phyloP scores from a whole-genome alignment of 1,284 basidiomycete species.

The Tilletia walkeri region DNA sequence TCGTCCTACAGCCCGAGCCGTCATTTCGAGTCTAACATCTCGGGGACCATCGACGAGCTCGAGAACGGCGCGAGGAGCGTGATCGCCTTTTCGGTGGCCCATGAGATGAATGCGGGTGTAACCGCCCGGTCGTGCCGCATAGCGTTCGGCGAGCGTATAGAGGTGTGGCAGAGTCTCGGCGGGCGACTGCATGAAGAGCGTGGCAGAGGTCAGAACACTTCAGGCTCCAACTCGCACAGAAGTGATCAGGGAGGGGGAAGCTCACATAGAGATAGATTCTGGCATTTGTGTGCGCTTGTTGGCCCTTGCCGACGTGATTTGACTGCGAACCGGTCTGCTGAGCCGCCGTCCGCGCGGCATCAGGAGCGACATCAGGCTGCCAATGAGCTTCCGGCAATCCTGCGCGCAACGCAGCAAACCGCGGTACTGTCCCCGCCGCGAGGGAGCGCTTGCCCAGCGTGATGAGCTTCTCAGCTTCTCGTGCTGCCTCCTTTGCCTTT shows the following conservation, averaged over 20 bases:
- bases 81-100: conserved; percentile 84
- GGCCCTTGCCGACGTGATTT: conserved; percentile 2
- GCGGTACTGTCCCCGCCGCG: conserved; percentile 7
- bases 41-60: conserved; percentile 90
- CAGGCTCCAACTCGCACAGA: too few relatives aligned
- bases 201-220: background rate
- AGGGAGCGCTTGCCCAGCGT: conserved; percentile 50
- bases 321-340: background rate
- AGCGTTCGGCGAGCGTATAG: conserved; percentile 74
- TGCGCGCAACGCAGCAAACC: background rate
- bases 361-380: background rate
- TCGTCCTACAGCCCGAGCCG: conserved; percentile 46
- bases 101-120: conserved; percentile 92
- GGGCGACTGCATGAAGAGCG: conserved; percentile 19
- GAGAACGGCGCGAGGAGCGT: conserved; percentile 86
- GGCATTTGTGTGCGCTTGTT: background rate
- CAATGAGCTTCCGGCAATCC: background rate
- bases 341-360: conserved; percentile 5
- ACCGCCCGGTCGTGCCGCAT: conserved; percentile 79
- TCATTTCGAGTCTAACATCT: conserved; percentile 67
- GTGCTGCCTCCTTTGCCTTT: conserved; percentile 87
- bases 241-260: background rate
- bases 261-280: conserved; percentile 10
- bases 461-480: conserved; percentile 85
- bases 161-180: conserved; percentile 72